A percentile compares a stretch with the other conserved stretches of the same genome.
Conservation (phyloP, 2,329 filamentous ascomycete genomes). For the Orbilia ellipsospora region DNA sequence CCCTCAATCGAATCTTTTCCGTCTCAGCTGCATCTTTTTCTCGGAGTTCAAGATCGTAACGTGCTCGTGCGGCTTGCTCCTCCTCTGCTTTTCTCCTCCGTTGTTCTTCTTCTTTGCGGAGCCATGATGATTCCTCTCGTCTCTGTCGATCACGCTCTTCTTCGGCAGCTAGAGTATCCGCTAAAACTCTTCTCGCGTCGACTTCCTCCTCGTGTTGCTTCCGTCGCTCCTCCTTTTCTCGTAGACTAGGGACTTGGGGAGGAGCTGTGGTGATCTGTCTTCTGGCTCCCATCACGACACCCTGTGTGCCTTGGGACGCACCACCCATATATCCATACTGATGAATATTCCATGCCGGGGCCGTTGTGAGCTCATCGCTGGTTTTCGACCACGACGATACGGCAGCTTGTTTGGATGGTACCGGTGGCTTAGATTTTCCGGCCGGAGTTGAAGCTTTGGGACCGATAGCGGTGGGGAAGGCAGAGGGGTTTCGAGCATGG, state of each 20-base stretch:
- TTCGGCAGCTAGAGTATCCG: slow-evolving; percentile 66
- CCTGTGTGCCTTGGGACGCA: slow-evolving; percentile 93
- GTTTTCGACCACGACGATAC: slow-evolving; percentile 92
- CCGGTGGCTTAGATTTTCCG: slow-evolving; percentile 48
- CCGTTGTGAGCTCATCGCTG: slow-evolving; percentile 80
- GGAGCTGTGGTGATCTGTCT: slow-evolving; percentile 89
- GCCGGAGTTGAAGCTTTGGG: slow-evolving; percentile 69
- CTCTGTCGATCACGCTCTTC: slow-evolving; percentile 64
- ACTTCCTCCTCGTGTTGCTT: slow-evolving; percentile 71
- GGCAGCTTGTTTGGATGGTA: slow-evolving; percentile 64
- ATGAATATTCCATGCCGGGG: slow-evolving; percentile 96
- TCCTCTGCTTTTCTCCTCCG: slow-evolving; percentile 70
- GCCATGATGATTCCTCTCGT: slow-evolving; percentile 65
- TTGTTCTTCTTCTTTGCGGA: slow-evolving; percentile 60
- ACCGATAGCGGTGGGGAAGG: slow-evolving; percentile 76
- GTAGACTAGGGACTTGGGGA: slow-evolving; percentile 81
- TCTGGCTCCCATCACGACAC: slow-evolving; percentile 88
- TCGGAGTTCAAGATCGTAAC: slow-evolving; percentile 64
- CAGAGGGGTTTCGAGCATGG: slow-evolving; percentile 76
- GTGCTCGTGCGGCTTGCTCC: slow-evolving; percentile 61
- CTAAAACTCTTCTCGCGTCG: slow-evolving; percentile 65
- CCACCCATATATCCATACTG: slow-evolving; percentile 99
- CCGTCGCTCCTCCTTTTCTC: slow-evolving; percentile 81
- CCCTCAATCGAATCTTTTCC: slow-evolving; percentile 67
- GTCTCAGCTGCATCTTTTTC: slow-evolving; percentile 67